Percentiles rank a stretch among this genome's conserved stretches.
These are phyloP conservation scores for Canna indica DNA, from an alignment of 176 grass and related monocot species.

Conservation along the genomic window DNA sequence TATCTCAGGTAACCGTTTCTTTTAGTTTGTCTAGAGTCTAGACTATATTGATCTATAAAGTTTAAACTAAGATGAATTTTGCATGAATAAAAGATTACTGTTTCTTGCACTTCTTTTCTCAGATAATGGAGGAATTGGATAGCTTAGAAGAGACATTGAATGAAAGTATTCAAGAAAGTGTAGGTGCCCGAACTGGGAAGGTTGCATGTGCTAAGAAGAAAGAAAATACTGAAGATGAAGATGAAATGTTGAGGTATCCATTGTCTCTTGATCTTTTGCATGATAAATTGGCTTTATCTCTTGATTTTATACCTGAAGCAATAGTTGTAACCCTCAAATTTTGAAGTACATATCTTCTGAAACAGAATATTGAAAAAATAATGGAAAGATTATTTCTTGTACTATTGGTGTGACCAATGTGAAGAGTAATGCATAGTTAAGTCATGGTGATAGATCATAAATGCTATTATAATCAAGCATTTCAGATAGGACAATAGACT, in stretches of 20 bases:
- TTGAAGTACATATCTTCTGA: too few relatives aligned
- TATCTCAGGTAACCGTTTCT: conserved; percentile 48
- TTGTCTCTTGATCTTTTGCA: conserved; percentile 19
- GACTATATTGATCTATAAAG: not conserved
- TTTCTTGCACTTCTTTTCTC: conserved; percentile 25
- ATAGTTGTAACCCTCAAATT: too few relatives aligned
- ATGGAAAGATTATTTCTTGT: not conserved
- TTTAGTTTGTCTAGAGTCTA: not conserved
- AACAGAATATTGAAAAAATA: not conserved
- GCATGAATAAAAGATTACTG: conserved; percentile 4
- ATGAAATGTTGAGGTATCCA: conserved; percentile 51
- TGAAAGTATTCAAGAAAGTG: conserved; percentile 92
- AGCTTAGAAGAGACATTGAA: conserved; percentile 98
- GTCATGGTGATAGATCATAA: not conserved
- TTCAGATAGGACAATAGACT: not conserved
- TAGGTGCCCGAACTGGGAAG: conserved; percentile 77
- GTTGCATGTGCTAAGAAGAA: conserved; percentile 40
- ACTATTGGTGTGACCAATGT: not conserved
- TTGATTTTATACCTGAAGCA: not conserved
- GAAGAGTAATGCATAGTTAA: not conserved
- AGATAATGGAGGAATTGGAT: conserved; percentile 94
- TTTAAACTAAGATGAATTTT: not conserved
- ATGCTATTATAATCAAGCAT: not conserved
- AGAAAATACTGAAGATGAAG: conserved; percentile 64
- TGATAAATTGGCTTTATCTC: not conserved